Conservation (phyloP, 148 eudicot genomes). For the Hydrangea macrophylla region DNA sequence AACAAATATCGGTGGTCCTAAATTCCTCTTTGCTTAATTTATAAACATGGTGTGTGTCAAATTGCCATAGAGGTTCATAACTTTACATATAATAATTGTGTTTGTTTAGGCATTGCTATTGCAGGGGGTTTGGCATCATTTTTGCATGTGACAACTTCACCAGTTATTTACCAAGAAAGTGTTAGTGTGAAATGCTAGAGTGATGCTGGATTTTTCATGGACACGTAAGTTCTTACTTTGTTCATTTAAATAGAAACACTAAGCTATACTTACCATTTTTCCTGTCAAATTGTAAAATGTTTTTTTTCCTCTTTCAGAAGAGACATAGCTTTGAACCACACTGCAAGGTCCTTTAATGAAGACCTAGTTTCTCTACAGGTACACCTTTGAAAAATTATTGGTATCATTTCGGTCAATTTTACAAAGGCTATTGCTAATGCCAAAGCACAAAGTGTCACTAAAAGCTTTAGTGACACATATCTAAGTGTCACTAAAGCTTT, state of each 20-base stretch:
- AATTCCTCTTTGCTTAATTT: background rate
- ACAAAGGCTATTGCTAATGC: too few species aligned
- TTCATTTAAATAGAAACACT: background rate
- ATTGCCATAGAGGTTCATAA: background rate
- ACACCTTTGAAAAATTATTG: conserved; percentile 12
- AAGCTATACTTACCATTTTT: background rate
- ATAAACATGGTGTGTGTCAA: background rate
- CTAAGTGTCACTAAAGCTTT: too few species aligned
- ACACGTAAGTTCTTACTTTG: conserved; percentile 51
- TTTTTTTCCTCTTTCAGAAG: conserved; percentile 44
- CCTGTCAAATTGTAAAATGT: conserved; percentile 2
- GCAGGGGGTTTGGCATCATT: conserved; percentile 92
- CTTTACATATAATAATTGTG: too few species aligned
- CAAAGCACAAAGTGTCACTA: too few species aligned
- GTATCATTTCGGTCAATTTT: background rate
- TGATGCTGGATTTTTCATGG: conserved; percentile 92
- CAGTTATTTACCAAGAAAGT: conserved; percentile 58
- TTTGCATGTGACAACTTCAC: conserved; percentile 81
- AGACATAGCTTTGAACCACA: conserved; percentile 51
- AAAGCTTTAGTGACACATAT: too few species aligned
- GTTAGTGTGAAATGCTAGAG: conserved; percentile 79
- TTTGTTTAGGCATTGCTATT: conserved; percentile 62
- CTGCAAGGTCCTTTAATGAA: conserved; percentile 51
- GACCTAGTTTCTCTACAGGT: conserved; percentile 72
- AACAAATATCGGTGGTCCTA: background rate